These are phyloP conservation scores for Globisporangium paddicum DNA, from an alignment of 352 stramenopile species.

Conservation along the genomic window DNA sequence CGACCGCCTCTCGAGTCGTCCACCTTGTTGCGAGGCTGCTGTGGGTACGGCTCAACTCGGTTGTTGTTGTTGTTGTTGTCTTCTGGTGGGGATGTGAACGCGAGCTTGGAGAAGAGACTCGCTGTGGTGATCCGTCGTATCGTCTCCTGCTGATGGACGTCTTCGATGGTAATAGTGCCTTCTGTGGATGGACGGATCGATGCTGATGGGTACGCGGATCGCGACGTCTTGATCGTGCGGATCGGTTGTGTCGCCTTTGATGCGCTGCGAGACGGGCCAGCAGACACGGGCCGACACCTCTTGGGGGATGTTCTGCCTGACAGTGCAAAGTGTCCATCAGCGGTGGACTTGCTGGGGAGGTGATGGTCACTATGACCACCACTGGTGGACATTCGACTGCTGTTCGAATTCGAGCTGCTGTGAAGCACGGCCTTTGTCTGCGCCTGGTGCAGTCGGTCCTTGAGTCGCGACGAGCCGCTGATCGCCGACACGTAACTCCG, in stretches of 20 bases:
- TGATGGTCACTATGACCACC: background rate
- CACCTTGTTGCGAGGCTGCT: background rate
- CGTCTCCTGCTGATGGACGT: background rate
- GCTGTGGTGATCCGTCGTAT: background rate
- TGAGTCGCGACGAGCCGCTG: conserved; percentile 44
- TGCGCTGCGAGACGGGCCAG: conserved; percentile 40
- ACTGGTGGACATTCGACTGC: background rate
- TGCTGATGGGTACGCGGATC: conserved; percentile 35
- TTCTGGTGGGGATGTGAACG: background rate
- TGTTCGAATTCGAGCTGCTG: conserved; percentile 10
- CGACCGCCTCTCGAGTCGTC: background rate
- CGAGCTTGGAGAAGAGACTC: background rate
- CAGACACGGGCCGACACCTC: conserved; percentile 52
- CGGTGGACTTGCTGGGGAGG: background rate
- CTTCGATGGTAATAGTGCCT: no score
- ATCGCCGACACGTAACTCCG: conserved; percentile 69
- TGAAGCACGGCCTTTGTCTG: conserved; percentile 36
- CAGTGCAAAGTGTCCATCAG: conserved; percentile 12
- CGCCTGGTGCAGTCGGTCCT: conserved; percentile 37
- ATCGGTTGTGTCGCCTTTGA: conserved; percentile 21
- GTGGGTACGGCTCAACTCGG: background rate
- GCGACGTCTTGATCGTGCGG: conserved; percentile 51
- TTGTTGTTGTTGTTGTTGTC: conserved; percentile 1
- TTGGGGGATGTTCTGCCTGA: conserved; percentile 60
- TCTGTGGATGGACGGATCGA: conserved; percentile 10